Percentiles rank a stretch among this genome's conserved stretches.
phyloP scores from a whole-genome alignment of 495 filamentous ascomycete species.

The Penicillium lividum region DNA sequence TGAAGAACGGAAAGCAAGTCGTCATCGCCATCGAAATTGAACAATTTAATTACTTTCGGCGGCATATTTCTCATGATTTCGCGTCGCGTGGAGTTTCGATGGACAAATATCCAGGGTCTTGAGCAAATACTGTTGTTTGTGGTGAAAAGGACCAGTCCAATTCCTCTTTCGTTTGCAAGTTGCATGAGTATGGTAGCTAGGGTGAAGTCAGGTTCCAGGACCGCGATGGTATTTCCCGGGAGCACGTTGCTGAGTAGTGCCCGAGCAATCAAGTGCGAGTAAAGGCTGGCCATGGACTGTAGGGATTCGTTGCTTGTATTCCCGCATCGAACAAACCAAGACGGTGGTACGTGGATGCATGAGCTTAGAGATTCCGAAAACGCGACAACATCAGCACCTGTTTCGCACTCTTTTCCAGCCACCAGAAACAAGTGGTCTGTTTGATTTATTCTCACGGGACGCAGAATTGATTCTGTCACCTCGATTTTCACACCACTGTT shows the following conservation, averaged over 20 bases:
- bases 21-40: constrained; percentile 13
- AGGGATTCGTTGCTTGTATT: constrained; percentile 8
- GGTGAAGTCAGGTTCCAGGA: constrained; percentile 26
- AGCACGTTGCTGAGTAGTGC: constrained; percentile 12
- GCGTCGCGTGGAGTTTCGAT: constrained; percentile 15
- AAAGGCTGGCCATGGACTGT: constrained; percentile 18
- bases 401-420: constrained; percentile 8
- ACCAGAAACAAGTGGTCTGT: constrained; percentile 19
- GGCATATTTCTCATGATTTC: constrained; percentile 19
- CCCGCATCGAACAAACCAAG: constrained; percentile 12
- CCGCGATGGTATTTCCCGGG: constrained; percentile 15
- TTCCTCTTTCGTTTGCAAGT: constrained; percentile 15
- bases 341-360: constrained; percentile 11
- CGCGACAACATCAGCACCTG: constrained; percentile 7
- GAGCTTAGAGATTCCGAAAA: constrained; percentile 19
- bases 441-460: constrained; percentile 14
- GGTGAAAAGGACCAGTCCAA: constrained; percentile 22
- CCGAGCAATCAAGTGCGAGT: constrained; percentile 18
- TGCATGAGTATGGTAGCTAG: constrained; percentile 16
- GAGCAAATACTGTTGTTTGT: constrained; percentile 13
- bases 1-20: constrained; percentile 6
- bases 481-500: constrained; percentile 10
- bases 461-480: constrained; percentile 17
- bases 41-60: constrained; percentile 14
- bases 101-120: constrained; percentile 23